A percentile compares a stretch with the other conserved stretches of the same genome.
Conservation (phyloP, 768 basidiomycete genomes). For the Rhodotorula graminis region DNA sequence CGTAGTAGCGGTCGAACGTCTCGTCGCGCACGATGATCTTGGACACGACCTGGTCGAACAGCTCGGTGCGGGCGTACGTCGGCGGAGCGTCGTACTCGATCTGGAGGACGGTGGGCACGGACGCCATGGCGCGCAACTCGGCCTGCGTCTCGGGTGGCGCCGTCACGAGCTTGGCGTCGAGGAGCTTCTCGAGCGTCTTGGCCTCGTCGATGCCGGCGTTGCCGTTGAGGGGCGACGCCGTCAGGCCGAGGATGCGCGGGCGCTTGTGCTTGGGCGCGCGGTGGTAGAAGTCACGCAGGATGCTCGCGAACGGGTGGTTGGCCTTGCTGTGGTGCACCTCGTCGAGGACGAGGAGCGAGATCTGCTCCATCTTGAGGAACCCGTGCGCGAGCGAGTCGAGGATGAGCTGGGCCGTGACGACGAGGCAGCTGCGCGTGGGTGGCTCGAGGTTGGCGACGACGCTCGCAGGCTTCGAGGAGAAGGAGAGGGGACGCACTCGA, state of each 20-base stretch:
- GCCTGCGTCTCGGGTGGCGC: conserved; percentile 12
- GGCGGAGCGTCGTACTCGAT: background rate
- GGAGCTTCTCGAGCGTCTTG: conserved; percentile 5
- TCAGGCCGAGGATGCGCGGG: conserved; percentile 17
- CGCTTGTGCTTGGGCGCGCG: conserved; percentile 1
- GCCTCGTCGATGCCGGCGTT: conserved; percentile 7
- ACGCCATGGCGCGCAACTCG: conserved; percentile 5
- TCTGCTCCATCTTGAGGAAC: conserved; percentile 18
- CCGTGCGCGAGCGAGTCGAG: conserved; percentile 31
- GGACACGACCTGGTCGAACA: background rate
- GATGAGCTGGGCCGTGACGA: conserved; percentile 20
- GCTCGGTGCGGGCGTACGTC: background rate
- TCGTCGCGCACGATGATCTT: conserved; percentile 8
- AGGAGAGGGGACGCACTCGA: background rate
- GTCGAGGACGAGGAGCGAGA: conserved; percentile 16
- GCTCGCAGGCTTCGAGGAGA: background rate
- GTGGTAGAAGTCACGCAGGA: conserved; percentile 27
- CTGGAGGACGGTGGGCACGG: background rate
- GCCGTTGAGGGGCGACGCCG: conserved; percentile 15
- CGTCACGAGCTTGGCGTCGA: conserved; percentile 23
- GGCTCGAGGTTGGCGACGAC: background rate
- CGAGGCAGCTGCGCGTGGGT: background rate
- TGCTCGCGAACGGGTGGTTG: conserved; percentile 20
- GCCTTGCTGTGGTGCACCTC: conserved; percentile 18
- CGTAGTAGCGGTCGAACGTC: background rate